phyloP scores from a whole-genome alignment of 2,329 filamentous ascomycete species.

The Penicillium sp. region DNA sequence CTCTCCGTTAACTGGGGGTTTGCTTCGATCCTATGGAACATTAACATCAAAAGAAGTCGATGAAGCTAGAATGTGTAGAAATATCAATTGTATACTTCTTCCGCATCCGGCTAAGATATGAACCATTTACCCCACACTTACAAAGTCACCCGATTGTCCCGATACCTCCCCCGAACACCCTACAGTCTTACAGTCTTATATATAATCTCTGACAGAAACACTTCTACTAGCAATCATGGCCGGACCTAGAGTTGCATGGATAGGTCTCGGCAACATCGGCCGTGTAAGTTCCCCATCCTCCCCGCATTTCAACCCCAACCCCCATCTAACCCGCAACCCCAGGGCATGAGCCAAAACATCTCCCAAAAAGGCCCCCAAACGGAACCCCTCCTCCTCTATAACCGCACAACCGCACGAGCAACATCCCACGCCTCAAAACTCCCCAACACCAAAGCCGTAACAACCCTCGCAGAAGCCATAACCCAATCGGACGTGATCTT shows the following conservation, averaged over 20 bases:
- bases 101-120: constrained; percentile 13
- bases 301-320: neutral
- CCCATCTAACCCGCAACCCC: constrained; percentile 9
- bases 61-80: neutral
- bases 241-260: constrained; percentile 63
- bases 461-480: constrained; percentile 65
- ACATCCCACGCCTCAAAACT: constrained; percentile 62
- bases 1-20: neutral
- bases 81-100: neutral
- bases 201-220: neutral
- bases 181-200: neutral
- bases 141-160: neutral
- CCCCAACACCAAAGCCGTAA: constrained; percentile 58
- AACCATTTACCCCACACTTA: constrained; percentile 18
- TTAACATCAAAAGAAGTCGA: neutral
- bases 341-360: constrained; percentile 85
- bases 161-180: neutral
- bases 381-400: constrained; percentile 73
- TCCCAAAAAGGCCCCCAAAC: constrained; percentile 71
- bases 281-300: constrained; percentile 53
- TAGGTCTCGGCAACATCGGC: constrained; percentile 87
- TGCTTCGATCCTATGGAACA: neutral
- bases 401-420: constrained; percentile 69
- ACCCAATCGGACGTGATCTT: constrained; percentile 74
- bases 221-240: constrained; percentile 20